Evolutionary conservation across 768 basidiomycete genomes (phyloP), one percentile per base, ranked within the genome.

Genomic region (Pulveroboletus ravenelii): DNA sequence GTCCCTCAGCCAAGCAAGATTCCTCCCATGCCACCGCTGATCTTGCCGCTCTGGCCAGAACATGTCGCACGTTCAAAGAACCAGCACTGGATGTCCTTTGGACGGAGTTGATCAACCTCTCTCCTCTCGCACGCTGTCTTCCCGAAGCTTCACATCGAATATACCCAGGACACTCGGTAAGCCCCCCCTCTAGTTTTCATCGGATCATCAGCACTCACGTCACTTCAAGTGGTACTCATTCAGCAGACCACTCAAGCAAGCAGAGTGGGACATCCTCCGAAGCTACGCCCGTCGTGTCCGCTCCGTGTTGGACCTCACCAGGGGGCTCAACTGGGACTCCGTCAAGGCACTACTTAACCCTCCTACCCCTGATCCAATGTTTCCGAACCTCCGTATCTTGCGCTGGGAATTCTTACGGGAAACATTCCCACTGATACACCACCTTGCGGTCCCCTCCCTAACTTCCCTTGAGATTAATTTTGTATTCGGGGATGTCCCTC

Each of bases 381-480:
- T 59, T 23, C 58, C 58, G 6, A 56, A 60, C 34, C 58, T 59
- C 27, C 58, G 58, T n/a, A 15, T 38, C 3, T n/a, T 59, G 42
- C 58, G 45, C n/a, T 59, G 58, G 58, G 58, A 59, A 20, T 59
- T 60, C 36, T 17, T 60, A 6, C 35, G 34, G 32, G 55, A 57
- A 23, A 49, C 58, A 0, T 59, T 59, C 20, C 50, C 54, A 6
- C 15, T 59, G 4, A 56, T 60, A 50, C 41, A 39, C 40, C 58
- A 59, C 17, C 25, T 60, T 3, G 48, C 59, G 2, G 59, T 53
- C 27, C 10, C 46, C 4, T 41, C 54, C 12, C 27, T 60, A 13
- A 61, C 55, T 4, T 60, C 58, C 20, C 51, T 61, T 40, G 55
- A 61, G 10, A 57, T 61, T 36, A 50, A 60, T 15, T 57, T 59